Conservation (phyloP, 495 filamentous ascomycete species). For the Tuber magnatum region DNA sequence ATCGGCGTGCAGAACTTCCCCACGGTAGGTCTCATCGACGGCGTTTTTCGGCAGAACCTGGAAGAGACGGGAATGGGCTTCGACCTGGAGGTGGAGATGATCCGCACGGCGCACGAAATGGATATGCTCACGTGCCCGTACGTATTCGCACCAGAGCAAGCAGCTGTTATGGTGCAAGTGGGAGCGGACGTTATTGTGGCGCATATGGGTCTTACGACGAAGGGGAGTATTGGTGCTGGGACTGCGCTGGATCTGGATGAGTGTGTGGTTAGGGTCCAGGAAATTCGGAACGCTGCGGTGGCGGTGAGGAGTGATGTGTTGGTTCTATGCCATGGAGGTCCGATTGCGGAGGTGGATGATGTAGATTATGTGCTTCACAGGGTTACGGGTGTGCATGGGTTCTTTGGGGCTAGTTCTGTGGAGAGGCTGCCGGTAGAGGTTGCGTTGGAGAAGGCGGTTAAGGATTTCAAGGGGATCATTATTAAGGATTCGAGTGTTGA, state of each 20-base stretch:
- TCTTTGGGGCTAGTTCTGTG: slow-evolving; percentile 66
- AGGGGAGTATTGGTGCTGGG: slow-evolving; percentile 56
- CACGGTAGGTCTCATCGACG: slow-evolving; percentile 64
- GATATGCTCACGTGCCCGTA: slow-evolving; percentile 62
- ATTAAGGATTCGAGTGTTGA: background rate
- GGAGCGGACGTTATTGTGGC: slow-evolving; percentile 63
- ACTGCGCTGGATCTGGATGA: slow-evolving; percentile 57
- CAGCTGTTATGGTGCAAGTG: slow-evolving; percentile 53
- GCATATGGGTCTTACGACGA: slow-evolving; percentile 62
- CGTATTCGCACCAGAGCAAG: slow-evolving; percentile 57
- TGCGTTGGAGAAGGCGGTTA: slow-evolving; percentile 57
- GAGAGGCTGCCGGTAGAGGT: slow-evolving; percentile 63
- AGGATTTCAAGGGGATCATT: slow-evolving; percentile 53
- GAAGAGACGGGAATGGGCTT: slow-evolving; percentile 69
- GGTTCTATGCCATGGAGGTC: slow-evolving; percentile 63
- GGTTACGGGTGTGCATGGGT: slow-evolving; percentile 59
- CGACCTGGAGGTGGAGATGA: slow-evolving; percentile 57
- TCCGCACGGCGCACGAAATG: slow-evolving; percentile 50
- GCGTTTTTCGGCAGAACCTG: slow-evolving; percentile 56
- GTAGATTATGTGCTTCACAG: slow-evolving; percentile 55
- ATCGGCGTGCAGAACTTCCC: slow-evolving; percentile 67
- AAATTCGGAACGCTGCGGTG: slow-evolving; percentile 55
- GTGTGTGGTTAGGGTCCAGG: slow-evolving; percentile 54
- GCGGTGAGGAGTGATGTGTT: slow-evolving; percentile 53
- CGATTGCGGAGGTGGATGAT: slow-evolving; percentile 57